phyloP scores from a whole-genome alignment of 768 basidiomycete species.

The Naematelia aurantialba region DNA sequence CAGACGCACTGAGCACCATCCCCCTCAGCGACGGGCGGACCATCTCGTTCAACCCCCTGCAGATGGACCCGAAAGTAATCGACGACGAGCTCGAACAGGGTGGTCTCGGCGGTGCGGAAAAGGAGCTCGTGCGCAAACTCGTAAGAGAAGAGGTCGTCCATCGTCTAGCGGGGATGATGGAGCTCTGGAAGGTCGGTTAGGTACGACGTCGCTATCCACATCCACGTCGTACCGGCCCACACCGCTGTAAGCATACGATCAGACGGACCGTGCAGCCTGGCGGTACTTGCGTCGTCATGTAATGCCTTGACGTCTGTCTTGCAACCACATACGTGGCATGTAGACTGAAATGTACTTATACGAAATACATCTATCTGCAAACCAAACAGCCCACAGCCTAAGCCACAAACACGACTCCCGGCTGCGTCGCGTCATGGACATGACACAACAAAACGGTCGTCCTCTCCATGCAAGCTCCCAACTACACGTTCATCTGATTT shows the following conservation, averaged over 20 bases:
- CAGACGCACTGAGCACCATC: constrained; percentile 5
- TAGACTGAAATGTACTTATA: no score
- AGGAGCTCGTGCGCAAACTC: constrained; percentile 36
- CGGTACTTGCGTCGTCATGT: neutral
- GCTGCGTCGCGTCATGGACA: no score
- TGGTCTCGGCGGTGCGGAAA: constrained; percentile 24
- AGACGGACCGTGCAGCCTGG: neutral
- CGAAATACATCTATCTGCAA: neutral
- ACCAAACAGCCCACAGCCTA: no score
- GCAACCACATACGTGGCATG: constrained; percentile 1
- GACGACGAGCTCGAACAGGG: constrained; percentile 59
- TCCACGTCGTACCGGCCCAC: no score
- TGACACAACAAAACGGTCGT: neutral
- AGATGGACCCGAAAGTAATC: constrained; percentile 57
- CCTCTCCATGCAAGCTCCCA: no score
- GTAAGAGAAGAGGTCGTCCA: constrained; percentile 53
- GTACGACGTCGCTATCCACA: no score
- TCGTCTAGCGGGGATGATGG: constrained; percentile 24
- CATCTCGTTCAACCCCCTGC: constrained; percentile 81
- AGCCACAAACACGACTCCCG: no score
- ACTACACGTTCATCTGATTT: constrained; percentile 40
- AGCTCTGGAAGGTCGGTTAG: constrained; percentile 24
- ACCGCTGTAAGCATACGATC: no score
- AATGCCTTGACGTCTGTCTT: neutral
- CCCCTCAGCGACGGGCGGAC: constrained; percentile 64